Base-by-base conservation (phyloP, 345 rosid species). In the Pistacia integerrima region DNA sequence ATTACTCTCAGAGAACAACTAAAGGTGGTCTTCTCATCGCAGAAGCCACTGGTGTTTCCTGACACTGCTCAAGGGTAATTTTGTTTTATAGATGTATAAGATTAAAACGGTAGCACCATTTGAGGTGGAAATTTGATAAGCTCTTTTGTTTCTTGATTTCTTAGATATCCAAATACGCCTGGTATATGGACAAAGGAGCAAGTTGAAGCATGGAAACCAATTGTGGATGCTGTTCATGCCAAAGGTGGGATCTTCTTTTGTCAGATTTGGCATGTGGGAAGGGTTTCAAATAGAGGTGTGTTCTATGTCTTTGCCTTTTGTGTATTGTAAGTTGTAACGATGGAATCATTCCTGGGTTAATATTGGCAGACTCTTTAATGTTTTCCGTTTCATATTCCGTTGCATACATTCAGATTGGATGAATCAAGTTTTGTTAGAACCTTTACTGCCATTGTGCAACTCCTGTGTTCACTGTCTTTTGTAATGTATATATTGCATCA, bases 151-250 rank as follows among this genome's bases (percentile, higher is more conserved):
- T 8, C 55, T 46, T 17, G 11, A 51, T n/a, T 49, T 52, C 76
- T 56, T 59, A 90, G 92, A 55, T 87, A 82, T 76, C 60, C 70
- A 11, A 78, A 85, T 71, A 83, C 85, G 7, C 94, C 97, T 69
- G 94, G 98, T 65, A 85, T 93, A 48, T 91, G 97, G 94, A 90
- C 91, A 3, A 87, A 88, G 77, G 96, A 86, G 77, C 97, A 93
- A 72, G 89, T 93, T 13, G 96, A 93, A 67, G 94, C 94, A 14
- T 93, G 97, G 97, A 93, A 87, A 74, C 90, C 96, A 13, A 88
- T 93, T 48, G 96, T 93, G 5, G 92, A 91, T 55, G 94, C 96
- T 70, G 94, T 91, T 83, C 96, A 87, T 82, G 90, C 90, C n/a
- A 87, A 88, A 79, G 96, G 96, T 2, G 96, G 90, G 1, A 69